Percentiles rank a stretch among this genome's conserved stretches.
These are phyloP conservation scores for Ophiocordyceps sinensis DNA, from an alignment of 2,329 filamentous ascomycete genomes.

Conservation along the genomic window DNA sequence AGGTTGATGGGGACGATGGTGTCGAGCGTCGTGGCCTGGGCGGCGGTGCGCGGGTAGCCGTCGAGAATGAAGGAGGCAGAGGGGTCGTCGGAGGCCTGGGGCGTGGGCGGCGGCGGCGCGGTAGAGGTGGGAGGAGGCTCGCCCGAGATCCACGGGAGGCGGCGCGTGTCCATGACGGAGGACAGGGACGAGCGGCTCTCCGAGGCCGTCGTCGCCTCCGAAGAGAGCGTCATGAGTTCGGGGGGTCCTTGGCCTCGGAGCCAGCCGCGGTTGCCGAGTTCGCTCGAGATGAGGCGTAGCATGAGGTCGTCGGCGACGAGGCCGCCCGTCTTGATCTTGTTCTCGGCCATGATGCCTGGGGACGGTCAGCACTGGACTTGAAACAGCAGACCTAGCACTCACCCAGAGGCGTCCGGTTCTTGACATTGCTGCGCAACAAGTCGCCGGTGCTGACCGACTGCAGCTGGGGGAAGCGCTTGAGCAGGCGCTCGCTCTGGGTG, in stretches of 20 bases:
- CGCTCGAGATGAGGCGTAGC: slow-evolving; percentile 79
- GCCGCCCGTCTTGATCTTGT: slow-evolving; percentile 71
- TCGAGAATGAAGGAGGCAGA: slow-evolving; percentile 87
- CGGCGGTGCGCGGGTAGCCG: slow-evolving; percentile 80
- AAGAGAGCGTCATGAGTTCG: slow-evolving; percentile 37
- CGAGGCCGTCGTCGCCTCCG: slow-evolving; percentile 23
- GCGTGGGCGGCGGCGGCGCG: background rate
- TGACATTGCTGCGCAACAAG: slow-evolving; percentile 82
- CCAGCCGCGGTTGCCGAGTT: slow-evolving; percentile 78
- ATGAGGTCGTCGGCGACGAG: slow-evolving; percentile 91
- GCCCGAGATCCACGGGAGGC: slow-evolving; percentile 14
- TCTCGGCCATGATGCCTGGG: slow-evolving; percentile 77
- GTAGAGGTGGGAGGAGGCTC: background rate
- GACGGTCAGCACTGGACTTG: too few species aligned
- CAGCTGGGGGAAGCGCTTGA: slow-evolving; percentile 75
- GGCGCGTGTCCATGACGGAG: slow-evolving; percentile 22
- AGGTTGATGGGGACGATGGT: slow-evolving; percentile 85
- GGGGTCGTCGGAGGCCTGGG: slow-evolving; percentile 47
- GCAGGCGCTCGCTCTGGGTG: slow-evolving; percentile 81
- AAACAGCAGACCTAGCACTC: too few species aligned
- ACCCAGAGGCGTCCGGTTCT: slow-evolving; percentile 76
- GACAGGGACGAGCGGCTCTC: slow-evolving; percentile 11
- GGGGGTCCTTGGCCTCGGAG: slow-evolving; percentile 36
- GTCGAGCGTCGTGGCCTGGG: slow-evolving; percentile 67
- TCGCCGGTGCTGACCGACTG: slow-evolving; percentile 90